Conservation (phyloP, 257 asterid genomes). For the Plantago major region DNA sequence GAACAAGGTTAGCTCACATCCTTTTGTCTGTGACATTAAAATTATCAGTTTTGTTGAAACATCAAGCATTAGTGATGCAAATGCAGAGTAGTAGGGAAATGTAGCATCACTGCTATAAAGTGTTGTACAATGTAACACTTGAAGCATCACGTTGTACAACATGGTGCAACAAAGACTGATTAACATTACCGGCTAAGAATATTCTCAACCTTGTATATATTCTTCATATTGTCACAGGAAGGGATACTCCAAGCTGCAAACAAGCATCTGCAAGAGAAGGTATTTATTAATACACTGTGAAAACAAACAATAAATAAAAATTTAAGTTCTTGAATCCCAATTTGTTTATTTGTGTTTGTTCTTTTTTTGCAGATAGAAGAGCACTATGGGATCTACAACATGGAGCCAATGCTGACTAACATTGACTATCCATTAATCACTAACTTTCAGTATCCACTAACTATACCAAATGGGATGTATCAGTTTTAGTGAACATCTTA, state of each 20-base stretch:
- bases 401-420: slow-evolving; percentile 40
- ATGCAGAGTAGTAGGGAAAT: no score
- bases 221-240: slow-evolving; percentile 34
- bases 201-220: neutral
- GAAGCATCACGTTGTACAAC: no score
- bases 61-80: neutral
- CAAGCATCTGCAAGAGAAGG: slow-evolving; percentile 74
- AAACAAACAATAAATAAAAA: neutral
- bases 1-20: slow-evolving; percentile 50
- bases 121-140: no score
- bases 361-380: slow-evolving; percentile 53
- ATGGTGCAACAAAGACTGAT: no score
- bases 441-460: neutral
- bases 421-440: slow-evolving; percentile 34
- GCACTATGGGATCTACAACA: slow-evolving; percentile 45
- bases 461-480: slow-evolving; percentile 4
- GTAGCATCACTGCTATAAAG: no score
- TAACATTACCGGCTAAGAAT: no score
- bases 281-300: neutral
- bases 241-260: slow-evolving; percentile 82
- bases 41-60: no score
- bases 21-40: no score
- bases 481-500: slow-evolving; percentile 6
- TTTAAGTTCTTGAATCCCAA: no score
- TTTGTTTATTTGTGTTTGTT: neutral